Evolutionary conservation across 768 basidiomycete species (phyloP).

Genomic region (Lentinula sp.): DNA sequence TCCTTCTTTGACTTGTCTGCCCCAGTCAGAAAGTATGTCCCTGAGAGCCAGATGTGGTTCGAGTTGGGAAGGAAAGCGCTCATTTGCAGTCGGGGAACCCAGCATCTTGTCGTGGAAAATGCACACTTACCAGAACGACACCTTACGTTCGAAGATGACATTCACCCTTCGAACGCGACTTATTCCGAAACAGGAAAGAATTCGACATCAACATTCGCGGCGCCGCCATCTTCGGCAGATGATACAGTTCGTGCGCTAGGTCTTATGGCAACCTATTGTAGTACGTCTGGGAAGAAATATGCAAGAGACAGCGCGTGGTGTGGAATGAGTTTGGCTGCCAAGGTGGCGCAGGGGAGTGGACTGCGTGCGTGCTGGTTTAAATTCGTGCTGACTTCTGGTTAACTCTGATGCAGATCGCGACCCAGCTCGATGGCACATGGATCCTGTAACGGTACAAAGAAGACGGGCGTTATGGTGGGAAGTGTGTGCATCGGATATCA

Average conservation of each 20-base stretch:
- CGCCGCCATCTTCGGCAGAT: neutral
- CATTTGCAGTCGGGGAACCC: conserved; percentile 44
- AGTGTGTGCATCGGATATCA: conserved; percentile 29
- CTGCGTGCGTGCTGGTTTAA: conserved; percentile 10
- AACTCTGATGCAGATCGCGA: conserved; percentile 26
- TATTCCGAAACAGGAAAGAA: neutral
- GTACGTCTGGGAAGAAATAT: conserved; percentile 40
- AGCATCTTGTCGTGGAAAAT: neutral
- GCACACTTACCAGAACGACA: neutral
- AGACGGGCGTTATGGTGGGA: conserved; percentile 34
- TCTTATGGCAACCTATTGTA: conserved; percentile 52
- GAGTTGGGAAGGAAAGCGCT: conserved; percentile 51
- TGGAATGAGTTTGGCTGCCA: conserved; percentile 50
- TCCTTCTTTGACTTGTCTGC: conserved; percentile 47
- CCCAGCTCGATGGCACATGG: conserved; percentile 34
- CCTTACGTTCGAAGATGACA: neutral
- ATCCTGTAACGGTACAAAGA: conserved; percentile 28
- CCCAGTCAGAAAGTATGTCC: conserved; percentile 37
- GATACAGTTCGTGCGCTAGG: conserved; percentile 55
- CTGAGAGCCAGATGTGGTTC: conserved; percentile 58
- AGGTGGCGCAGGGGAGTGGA: conserved; percentile 49
- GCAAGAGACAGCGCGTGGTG: conserved; percentile 45
- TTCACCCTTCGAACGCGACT: neutral
- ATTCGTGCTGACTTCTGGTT: conserved; percentile 14
- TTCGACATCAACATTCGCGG: neutral